Evolutionary conservation across 495 filamentous ascomycete species (phyloP), one percentile per base, ranked within the genome.

Genomic region (Aspergillus sclerotiicarbonarius): DNA sequence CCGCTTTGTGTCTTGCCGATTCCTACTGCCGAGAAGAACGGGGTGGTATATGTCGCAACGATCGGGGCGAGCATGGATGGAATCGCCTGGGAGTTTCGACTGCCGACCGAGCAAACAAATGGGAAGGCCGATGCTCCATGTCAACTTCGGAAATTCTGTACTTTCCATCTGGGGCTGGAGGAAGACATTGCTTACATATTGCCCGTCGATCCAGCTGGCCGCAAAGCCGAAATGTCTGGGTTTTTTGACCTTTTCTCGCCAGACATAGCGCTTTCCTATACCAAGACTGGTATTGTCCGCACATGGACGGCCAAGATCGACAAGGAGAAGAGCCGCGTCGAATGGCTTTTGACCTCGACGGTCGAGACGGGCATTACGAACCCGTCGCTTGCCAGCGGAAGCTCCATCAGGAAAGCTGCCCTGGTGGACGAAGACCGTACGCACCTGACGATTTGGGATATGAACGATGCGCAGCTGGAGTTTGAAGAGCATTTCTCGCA

Each of bases 361-460:
- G 87, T 95, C 54, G 89, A 95, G 57, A 96, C 93, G 1, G 84
- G 87, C 13, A 83, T 97, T 15, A 64, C 67, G 8, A 83, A 87
- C 50, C 88, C 88, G 31, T 87, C 89, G 1, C 78, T 96, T 13
- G 90, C 88, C 19, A 96, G 91, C 67, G 90, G 89, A 10, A 96
- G 88, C 68, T 91, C 86, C 15, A 89, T 92, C 61, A 84, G 91
- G 54, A 98, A 94, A 69, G 89, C 90, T 19, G 92, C 92, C 4
- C 72, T 96, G 5, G 90, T 95, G 39, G 88, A 92, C 66, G 71
- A 84, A 8, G 73, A 77, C 19, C 82, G 85, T 50, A 91, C 87
- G n/a, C 83, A 85, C 51, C 69, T 98, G 56, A 94, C 91, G 0
- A 95, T 98, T 53, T 98, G 93, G 93, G 92, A 96, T 67, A 89